A percentile compares a stretch with the other conserved stretches of the same genome.
These are phyloP conservation scores for Tolypocladium inflatum DNA, from an alignment of 2,329 filamentous ascomycete genomes.

Conservation along the genomic window DNA sequence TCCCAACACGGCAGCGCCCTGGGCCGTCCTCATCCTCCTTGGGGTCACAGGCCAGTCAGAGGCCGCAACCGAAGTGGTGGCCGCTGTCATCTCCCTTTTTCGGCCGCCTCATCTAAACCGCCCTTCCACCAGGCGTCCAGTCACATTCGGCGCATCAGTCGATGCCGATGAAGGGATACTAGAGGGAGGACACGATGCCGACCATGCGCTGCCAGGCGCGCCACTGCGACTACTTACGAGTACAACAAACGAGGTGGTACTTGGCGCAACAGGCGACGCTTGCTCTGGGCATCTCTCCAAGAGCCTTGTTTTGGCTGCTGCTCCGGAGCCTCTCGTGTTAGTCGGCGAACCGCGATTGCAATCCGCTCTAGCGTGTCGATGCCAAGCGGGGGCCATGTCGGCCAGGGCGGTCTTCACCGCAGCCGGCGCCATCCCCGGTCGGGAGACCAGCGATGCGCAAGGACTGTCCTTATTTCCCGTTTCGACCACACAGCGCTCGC, in stretches of 20 bases:
- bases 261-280: too few species aligned
- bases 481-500: background rate
- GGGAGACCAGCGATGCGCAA: background rate
- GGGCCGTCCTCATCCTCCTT: background rate
- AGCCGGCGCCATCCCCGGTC: background rate
- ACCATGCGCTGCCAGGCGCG: background rate
- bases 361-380: too few species aligned
- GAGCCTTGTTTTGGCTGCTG: too few species aligned
- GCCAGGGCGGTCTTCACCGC: too few species aligned
- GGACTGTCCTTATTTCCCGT: background rate
- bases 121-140: background rate
- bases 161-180: too few species aligned
- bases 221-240: too few species aligned
- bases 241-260: too few species aligned
- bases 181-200: background rate
- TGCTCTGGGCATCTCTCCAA: too few species aligned
- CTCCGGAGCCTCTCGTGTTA: too few species aligned
- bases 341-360: too few species aligned
- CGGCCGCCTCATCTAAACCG: background rate
- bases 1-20: background rate
- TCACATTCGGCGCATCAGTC: background rate
- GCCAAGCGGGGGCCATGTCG: too few species aligned
- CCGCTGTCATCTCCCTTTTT: background rate
- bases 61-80: background rate
- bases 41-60: background rate